Evolutionary conservation across 441 rosid species (phyloP).

Genomic region (Omphalea diandra): DNA sequence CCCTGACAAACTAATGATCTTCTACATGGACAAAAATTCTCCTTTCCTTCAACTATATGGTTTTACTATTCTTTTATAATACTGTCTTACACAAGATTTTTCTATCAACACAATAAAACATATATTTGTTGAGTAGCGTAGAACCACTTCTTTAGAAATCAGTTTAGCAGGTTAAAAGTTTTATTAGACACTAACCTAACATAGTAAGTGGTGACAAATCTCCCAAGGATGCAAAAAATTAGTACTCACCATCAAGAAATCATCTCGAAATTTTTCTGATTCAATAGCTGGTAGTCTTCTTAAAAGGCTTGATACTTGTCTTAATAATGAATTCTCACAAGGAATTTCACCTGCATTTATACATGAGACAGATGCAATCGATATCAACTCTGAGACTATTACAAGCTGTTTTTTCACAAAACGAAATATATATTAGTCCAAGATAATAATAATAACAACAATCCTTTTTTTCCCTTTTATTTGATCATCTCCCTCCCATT

Average conservation of each 20-base stretch:
- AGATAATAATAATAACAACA: not conserved
- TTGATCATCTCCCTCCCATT: not conserved
- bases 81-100: not conserved
- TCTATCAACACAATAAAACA: not conserved
- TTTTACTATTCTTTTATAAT: not conserved
- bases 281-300: constrained; percentile 95
- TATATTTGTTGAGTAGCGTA: not conserved
- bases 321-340: constrained; percentile 76
- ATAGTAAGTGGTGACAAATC: not conserved
- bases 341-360: constrained; percentile 76
- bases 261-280: constrained; percentile 91
- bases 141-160: not conserved
- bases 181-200: not conserved
- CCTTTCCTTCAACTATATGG: not conserved
- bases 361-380: constrained; percentile 21
- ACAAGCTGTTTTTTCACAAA: not conserved
- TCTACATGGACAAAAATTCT: not conserved
- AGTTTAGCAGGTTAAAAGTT: not conserved
- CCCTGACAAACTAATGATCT: not conserved
- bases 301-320: constrained; percentile 90
- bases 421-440: not conserved
- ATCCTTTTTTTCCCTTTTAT: not conserved
- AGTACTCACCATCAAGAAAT: constrained; percentile 83
- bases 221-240: not conserved
- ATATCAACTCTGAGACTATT: not conserved